Percentiles rank a stretch among this genome's conserved stretches.
These are phyloP conservation scores for Rosellinia necatrix DNA, from an alignment of 2,329 filamentous ascomycete genomes.

Conservation along the genomic window DNA sequence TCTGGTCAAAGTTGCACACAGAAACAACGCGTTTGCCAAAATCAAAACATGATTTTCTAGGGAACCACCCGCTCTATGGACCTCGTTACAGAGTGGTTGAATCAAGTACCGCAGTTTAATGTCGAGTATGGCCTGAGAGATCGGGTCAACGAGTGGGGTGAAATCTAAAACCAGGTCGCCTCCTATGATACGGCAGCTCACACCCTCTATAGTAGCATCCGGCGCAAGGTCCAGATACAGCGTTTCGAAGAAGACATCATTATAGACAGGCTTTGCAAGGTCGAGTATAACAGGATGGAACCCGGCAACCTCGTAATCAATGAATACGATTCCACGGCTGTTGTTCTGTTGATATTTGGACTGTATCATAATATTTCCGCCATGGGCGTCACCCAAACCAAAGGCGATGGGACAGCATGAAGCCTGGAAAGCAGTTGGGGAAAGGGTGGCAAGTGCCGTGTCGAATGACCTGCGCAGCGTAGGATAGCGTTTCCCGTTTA, in stretches of 20 bases:
- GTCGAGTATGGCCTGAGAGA: slow-evolving; percentile 20
- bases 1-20: neutral
- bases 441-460: neutral
- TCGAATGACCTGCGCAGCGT: slow-evolving; percentile 7
- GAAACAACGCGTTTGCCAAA: slow-evolving; percentile 4
- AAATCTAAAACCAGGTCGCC: neutral
- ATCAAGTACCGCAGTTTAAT: slow-evolving; percentile 25
- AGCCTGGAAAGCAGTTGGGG: neutral
- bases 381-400: slow-evolving; percentile 18
- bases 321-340: slow-evolving; percentile 6
- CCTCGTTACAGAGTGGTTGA: slow-evolving; percentile 13
- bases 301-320: slow-evolving; percentile 13
- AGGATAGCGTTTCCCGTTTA: slow-evolving; percentile 7
- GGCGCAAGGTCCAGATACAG: neutral
- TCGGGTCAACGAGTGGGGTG: slow-evolving; percentile 1
- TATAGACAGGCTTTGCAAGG: slow-evolving; percentile 20
- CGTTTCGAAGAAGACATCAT: slow-evolving; percentile 20
- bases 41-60: slow-evolving; percentile 13
- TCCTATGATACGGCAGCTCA: neutral
- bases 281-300: slow-evolving; percentile 26
- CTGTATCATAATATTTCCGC: slow-evolving; percentile 17
- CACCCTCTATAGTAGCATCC: neutral
- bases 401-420: slow-evolving; percentile 13
- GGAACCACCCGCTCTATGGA: neutral
- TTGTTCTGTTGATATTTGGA: neutral